Evolutionary conservation across 2,329 filamentous ascomycete genomes (phyloP).

Genomic region (Polychaeton citri): DNA sequence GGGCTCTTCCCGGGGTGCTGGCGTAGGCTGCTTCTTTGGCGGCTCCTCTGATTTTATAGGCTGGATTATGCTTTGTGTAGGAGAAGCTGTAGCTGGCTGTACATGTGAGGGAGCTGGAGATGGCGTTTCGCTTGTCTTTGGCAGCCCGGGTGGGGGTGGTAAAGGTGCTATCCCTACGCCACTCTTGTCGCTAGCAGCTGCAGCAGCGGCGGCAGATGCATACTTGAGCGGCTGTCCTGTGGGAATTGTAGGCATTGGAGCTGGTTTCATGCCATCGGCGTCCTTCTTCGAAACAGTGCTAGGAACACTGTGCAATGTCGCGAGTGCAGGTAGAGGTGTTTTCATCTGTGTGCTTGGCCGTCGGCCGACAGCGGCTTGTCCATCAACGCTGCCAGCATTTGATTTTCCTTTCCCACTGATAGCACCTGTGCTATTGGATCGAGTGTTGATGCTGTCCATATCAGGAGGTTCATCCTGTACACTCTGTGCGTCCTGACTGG

Average conservation of each 20-base stretch:
- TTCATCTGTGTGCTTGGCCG: conserved; percentile 83
- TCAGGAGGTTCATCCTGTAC: conserved; percentile 72
- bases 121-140: conserved; percentile 43
- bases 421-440: conserved; percentile 35
- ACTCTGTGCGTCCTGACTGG: conserved; percentile 91
- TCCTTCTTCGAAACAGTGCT: conserved; percentile 47
- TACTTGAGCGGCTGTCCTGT: conserved; percentile 91
- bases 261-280: conserved; percentile 74
- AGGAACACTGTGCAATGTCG: conserved; percentile 66
- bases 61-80: conserved; percentile 12
- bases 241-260: conserved; percentile 67
- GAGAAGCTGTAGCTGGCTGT: conserved; percentile 31
- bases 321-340: conserved; percentile 82
- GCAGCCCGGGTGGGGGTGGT: conserved; percentile 67
- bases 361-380: conserved; percentile 46
- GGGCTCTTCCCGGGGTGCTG: conserved; percentile 15
- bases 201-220: conserved; percentile 86
- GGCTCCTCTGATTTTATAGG: conserved; percentile 14
- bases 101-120: conserved; percentile 31
- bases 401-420: conserved; percentile 16
- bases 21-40: conserved; percentile 14
- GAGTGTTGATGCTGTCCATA: conserved; percentile 19
- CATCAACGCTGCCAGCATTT: conserved; percentile 45
- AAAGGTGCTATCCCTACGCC: conserved; percentile 82
- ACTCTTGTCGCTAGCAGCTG: conserved; percentile 80